Percentiles rank a stretch among this genome's conserved stretches.
These are phyloP conservation scores for Aspergillus carlsbadensis DNA, from an alignment of 495 filamentous ascomycete species.

Conservation along the genomic window DNA sequence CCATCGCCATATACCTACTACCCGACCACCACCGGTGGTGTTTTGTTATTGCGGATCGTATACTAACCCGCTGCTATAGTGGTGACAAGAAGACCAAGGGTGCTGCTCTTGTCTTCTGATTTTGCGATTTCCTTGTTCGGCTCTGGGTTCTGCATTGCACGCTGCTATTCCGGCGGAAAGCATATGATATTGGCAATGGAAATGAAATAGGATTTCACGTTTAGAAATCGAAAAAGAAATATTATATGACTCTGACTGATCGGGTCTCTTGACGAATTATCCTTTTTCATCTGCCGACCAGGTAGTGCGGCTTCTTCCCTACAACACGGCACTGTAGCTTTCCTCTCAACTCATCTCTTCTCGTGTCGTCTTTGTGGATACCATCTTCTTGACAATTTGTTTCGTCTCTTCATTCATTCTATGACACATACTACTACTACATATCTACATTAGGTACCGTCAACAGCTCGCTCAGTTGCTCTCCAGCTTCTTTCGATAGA, in stretches of 20 bases:
- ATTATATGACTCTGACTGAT: slow-evolving; percentile 43
- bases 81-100: slow-evolving; percentile 99
- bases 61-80: slow-evolving; percentile 50
- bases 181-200: slow-evolving; percentile 50
- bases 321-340: not conserved
- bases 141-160: slow-evolving; percentile 50
- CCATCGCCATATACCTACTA: not conserved
- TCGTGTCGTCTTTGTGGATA: not conserved
- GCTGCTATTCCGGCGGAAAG: slow-evolving; percentile 40
- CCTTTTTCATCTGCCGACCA: not conserved
- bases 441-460: not conserved
- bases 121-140: slow-evolving; percentile 49
- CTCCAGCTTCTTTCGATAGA: slow-evolving; percentile 71
- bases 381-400: not conserved
- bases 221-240: slow-evolving; percentile 43
- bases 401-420: not conserved
- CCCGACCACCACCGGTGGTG: slow-evolving; percentile 21
- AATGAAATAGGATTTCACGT: slow-evolving; percentile 51
- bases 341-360: not conserved
- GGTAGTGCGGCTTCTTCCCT: no score
- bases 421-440: not conserved
- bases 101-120: slow-evolving; percentile 97
- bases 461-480: not conserved
- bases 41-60: not conserved
- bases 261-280: slow-evolving; percentile 32